Evolutionary conservation across 257 asterid species (phyloP).

Genomic region (Capsicum chinense): DNA sequence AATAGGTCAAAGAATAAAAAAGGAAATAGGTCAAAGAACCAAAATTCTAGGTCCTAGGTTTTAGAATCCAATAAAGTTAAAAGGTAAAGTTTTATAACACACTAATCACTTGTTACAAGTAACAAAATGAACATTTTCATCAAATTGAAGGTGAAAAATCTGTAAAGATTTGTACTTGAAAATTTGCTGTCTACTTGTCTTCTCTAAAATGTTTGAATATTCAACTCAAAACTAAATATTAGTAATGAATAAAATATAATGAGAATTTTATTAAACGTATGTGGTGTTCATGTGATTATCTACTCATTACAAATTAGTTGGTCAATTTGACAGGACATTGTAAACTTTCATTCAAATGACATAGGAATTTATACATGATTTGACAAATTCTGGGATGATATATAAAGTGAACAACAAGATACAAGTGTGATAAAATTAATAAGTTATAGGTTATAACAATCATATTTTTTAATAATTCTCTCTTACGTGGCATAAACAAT

Average conservation of each 20-base stretch:
- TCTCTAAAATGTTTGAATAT: background rate
- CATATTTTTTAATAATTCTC: no score
- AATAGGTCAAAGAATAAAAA: constrained; percentile 7
- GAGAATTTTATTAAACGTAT: background rate
- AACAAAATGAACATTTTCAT: background rate
- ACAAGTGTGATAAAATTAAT: no score
- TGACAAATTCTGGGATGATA: no score
- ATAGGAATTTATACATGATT: no score
- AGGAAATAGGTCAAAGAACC: constrained; percentile 20
- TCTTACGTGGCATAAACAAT: no score
- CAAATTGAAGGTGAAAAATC: background rate
- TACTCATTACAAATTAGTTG: no score
- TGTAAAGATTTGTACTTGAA: background rate
- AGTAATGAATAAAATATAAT: background rate
- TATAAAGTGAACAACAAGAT: no score
- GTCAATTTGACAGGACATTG: no score
- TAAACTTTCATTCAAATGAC: no score
- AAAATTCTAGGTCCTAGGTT: background rate
- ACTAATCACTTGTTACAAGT: background rate
- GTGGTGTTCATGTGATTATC: background rate
- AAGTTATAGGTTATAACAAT: no score
- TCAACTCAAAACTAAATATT: background rate
- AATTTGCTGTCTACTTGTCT: background rate
- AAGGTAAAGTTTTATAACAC: background rate
- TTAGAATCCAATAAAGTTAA: constrained; percentile 25